phyloP scores from a whole-genome alignment of 2,329 filamentous ascomycete species.

The Nothomitra cinnamomea region DNA sequence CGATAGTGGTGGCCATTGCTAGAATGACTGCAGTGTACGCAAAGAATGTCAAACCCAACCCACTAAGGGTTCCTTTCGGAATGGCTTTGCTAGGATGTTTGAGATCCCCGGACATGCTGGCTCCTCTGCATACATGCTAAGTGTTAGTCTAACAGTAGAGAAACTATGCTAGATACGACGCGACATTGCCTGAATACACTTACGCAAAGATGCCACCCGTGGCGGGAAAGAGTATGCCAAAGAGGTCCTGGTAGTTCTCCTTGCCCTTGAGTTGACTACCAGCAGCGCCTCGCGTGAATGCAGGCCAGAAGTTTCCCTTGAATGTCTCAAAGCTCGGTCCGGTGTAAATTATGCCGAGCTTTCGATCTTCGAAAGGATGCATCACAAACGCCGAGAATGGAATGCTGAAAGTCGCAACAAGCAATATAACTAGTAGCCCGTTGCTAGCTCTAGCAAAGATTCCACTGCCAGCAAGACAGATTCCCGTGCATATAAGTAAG shows the following conservation, averaged over 20 bases:
- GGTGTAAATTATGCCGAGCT: constrained; percentile 55
- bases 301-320: constrained; percentile 54
- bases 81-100: constrained; percentile 71
- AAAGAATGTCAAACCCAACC: constrained; percentile 57
- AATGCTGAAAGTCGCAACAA: constrained; percentile 63
- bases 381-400: constrained; percentile 58
- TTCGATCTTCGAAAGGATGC: constrained; percentile 46
- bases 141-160: constrained; percentile 24
- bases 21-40: constrained; percentile 62
- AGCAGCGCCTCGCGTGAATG: constrained; percentile 42
- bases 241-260: constrained; percentile 63
- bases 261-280: constrained; percentile 44
- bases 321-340: constrained; percentile 57
- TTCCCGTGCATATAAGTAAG: constrained; percentile 50
- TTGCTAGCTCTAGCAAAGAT: constrained; percentile 72
- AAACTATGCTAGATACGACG: constrained; percentile 19
- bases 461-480: constrained; percentile 65
- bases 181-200: constrained; percentile 11
- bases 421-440: constrained; percentile 51
- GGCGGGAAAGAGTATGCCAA: constrained; percentile 70
- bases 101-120: constrained; percentile 80
- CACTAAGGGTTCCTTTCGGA: constrained; percentile 66
- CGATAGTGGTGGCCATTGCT: constrained; percentile 60
- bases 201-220: constrained; percentile 43
- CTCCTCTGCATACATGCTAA: constrained; percentile 33